phyloP scores from a whole-genome alignment of 2,329 filamentous ascomycete species.

The Mariannaea sp. region DNA sequence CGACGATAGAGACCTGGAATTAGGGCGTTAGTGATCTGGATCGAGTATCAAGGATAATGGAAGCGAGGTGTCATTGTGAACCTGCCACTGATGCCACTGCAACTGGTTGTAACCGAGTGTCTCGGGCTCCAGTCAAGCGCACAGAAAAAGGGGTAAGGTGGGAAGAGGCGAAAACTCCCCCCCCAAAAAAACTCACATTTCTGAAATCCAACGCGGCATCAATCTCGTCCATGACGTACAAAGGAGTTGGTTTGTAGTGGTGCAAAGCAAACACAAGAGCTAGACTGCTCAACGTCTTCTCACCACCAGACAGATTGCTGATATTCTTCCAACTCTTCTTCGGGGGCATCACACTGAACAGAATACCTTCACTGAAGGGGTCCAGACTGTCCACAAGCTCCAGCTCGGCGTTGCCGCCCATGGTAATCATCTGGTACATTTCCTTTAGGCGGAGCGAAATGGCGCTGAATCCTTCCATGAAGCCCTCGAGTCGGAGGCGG shows the following conservation, averaged over 20 bases:
- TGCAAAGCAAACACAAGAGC: slow-evolving; percentile 97
- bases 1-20: slow-evolving; percentile 87
- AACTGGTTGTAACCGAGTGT: slow-evolving; percentile 32
- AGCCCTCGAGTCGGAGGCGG: slow-evolving; percentile 87
- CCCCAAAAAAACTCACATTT: slow-evolving; percentile 83
- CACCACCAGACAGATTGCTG: slow-evolving; percentile 90
- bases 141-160: neutral
- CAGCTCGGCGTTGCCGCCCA: slow-evolving; percentile 97
- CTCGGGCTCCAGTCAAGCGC: slow-evolving; percentile 19
- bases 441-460: slow-evolving; percentile 96
- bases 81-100: slow-evolving; percentile 17
- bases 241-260: slow-evolving; percentile 94
- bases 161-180: no score
- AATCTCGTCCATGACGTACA: slow-evolving; percentile 99
- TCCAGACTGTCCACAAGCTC: slow-evolving; percentile 96
- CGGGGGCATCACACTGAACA: slow-evolving; percentile 98
- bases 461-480: slow-evolving; percentile 96
- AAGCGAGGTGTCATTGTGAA: slow-evolving; percentile 24
- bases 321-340: slow-evolving; percentile 99
- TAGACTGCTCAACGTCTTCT: slow-evolving; percentile 93
- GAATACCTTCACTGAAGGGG: slow-evolving; percentile 93
- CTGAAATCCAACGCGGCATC: slow-evolving; percentile 97
- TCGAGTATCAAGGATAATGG: slow-evolving; percentile 15
- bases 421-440: slow-evolving; percentile 99
- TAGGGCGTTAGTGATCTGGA: slow-evolving; percentile 27